phyloP scores from a whole-genome alignment of 139 green algal species.

The Coelastrella sp. region DNA sequence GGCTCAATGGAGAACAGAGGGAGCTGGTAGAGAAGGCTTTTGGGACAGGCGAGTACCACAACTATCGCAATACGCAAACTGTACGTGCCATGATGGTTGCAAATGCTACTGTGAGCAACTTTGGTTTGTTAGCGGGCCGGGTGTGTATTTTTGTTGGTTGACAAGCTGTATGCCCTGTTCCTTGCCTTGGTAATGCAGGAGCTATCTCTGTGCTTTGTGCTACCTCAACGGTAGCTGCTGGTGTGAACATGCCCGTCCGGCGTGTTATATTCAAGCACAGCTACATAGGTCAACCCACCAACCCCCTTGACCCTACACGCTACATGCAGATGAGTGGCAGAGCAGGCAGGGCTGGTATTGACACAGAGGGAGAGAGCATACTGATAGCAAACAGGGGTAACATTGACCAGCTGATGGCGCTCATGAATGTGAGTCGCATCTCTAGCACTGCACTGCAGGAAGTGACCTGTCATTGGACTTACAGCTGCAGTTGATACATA shows the following conservation, averaged over 20 bases:
- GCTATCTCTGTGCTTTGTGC: constrained; percentile 88
- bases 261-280: constrained; percentile 87
- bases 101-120: neutral
- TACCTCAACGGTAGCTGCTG: constrained; percentile 94
- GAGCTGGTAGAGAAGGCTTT: constrained; percentile 87
- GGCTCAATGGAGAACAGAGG: constrained; percentile 44
- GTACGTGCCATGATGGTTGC: no score
- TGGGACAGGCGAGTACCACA: constrained; percentile 1
- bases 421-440: constrained; percentile 42
- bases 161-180: neutral
- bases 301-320: constrained; percentile 63
- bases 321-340: constrained; percentile 85
- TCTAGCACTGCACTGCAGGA: no score
- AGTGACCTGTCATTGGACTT: no score
- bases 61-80: no score
- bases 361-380: constrained; percentile 70
- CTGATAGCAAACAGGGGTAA: constrained; percentile 59
- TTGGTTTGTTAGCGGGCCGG: neutral
- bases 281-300: constrained; percentile 58
- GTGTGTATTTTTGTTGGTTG: no score
- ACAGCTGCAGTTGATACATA: no score
- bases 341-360: constrained; percentile 79
- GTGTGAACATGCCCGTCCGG: constrained; percentile 90
- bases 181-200: constrained; percentile 1
- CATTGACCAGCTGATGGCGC: constrained; percentile 39